Conservation (phyloP, 2,329 filamentous ascomycete species). For the Aureobasidium melanogenum region DNA sequence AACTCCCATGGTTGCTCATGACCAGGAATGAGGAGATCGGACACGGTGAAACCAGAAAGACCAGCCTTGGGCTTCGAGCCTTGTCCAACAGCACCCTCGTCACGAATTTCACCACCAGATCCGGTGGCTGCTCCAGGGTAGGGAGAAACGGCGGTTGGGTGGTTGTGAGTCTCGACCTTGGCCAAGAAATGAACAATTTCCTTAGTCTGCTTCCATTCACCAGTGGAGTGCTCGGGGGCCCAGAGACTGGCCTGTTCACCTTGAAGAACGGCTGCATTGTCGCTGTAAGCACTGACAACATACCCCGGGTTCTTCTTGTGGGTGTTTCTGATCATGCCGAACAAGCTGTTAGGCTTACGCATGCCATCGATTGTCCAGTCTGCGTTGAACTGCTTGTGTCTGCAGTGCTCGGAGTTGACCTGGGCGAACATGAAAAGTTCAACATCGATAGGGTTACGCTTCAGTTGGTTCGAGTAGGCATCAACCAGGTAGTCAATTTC, state of each 20-base stretch:
- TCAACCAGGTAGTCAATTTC: slow-evolving; percentile 95
- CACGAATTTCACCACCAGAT: slow-evolving; percentile 88
- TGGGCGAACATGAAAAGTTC: slow-evolving; percentile 99
- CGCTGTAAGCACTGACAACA: slow-evolving; percentile 93
- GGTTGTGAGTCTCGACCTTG: slow-evolving; percentile 98
- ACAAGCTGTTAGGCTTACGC: slow-evolving; percentile 69
- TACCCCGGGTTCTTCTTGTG: slow-evolving; percentile 67
- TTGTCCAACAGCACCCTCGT: slow-evolving; percentile 87
- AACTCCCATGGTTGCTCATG: slow-evolving; percentile 80
- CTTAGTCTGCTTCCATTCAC: slow-evolving; percentile 78
- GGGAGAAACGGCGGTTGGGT: slow-evolving; percentile 90
- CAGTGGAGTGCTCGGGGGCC: slow-evolving; percentile 79
- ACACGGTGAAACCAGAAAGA: slow-evolving; percentile 87
- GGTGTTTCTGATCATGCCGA: slow-evolving; percentile 94
- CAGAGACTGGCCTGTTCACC: slow-evolving; percentile 67
- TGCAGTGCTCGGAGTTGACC: slow-evolving; percentile 93
- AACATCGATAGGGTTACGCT: slow-evolving; percentile 69
- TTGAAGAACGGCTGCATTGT: slow-evolving; percentile 89
- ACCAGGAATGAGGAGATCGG: slow-evolving; percentile 82
- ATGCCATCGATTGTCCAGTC: slow-evolving; percentile 90
- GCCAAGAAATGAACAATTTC: slow-evolving; percentile 80
- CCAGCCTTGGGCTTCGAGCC: slow-evolving; percentile 91
- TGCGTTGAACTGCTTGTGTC: slow-evolving; percentile 91
- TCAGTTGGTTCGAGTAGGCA: slow-evolving; percentile 58
- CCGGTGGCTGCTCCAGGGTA: slow-evolving; percentile 91